phyloP scores from a whole-genome alignment of 1,139 yeast genomes.

The Zhuliangozyma blackwelliae region DNA sequence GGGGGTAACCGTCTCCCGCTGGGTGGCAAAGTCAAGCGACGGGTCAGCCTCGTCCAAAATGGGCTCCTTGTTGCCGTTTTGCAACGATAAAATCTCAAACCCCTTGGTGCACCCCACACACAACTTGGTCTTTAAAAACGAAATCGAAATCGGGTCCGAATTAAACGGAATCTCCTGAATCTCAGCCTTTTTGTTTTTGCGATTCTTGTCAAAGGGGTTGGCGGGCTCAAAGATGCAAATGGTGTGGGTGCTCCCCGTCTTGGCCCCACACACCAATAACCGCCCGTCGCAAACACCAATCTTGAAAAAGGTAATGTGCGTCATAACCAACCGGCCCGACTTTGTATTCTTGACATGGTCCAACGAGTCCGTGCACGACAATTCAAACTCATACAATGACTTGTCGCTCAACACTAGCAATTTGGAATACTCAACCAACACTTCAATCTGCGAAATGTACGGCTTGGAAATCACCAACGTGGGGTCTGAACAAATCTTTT shows the following conservation, averaged over 20 bases:
- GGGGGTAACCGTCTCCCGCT: constrained; percentile 76
- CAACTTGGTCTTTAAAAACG: constrained; percentile 80
- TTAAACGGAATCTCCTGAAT: constrained; percentile 75
- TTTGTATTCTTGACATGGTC: constrained; percentile 68
- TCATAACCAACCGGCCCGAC: constrained; percentile 72
- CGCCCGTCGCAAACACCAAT: constrained; percentile 91
- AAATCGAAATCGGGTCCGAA: constrained; percentile 87
- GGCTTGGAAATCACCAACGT: constrained; percentile 71
- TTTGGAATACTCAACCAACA: constrained; percentile 85
- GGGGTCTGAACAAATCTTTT: constrained; percentile 63
- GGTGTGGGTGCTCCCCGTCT: constrained; percentile 68
- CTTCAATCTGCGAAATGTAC: constrained; percentile 86
- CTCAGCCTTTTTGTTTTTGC: constrained; percentile 64
- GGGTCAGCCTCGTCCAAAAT: constrained; percentile 95
- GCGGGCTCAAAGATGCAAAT: constrained; percentile 83
- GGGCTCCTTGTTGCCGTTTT: constrained; percentile 69
- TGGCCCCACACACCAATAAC: constrained; percentile 85
- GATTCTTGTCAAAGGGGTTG: constrained; percentile 54
- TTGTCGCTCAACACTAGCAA: constrained; percentile 80
- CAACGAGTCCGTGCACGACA: constrained; percentile 62
- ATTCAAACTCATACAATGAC: constrained; percentile 76
- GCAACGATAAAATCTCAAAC: constrained; percentile 86
- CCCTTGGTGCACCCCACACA: constrained; percentile 97
- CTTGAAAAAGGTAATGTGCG: constrained; percentile 84
- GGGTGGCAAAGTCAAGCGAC: constrained; percentile 90